Evolutionary conservation across 306 rosid genomes (phyloP), one percentile per base, ranked within the genome.

Genomic region (Quercus berberidifolia): DNA sequence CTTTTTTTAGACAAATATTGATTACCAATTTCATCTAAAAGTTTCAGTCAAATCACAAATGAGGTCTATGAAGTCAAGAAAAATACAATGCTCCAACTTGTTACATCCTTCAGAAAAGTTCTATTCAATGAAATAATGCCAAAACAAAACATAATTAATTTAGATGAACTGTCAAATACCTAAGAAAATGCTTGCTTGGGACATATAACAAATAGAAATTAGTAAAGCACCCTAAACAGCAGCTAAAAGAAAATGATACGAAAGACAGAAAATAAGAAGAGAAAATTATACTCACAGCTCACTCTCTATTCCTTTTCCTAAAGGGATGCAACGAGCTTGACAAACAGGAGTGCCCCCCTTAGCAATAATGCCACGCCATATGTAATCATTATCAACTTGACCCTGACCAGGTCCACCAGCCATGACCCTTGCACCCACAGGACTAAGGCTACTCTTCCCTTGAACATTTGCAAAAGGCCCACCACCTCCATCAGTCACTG

Each of bases 321-420:
- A 70, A 65, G 98, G 99, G 59, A 96, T 88, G 74, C 98, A 96
- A 72, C 99, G 91, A 71, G 98, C 98, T 74, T 86, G 94, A 74
- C 99, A 96, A 84, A 96, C 98, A 72, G 94, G 94, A 9, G 99
- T 93, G 78, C 99, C 99, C 20, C 99, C 99, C 86, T 96, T 96
- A 33, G 99, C 98, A 82, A 96, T 88, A 59, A 92, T 75, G 38
- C 99, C 99, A 33, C 94, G 97, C 99, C 99, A 93, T 63, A 92
- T 85, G 80, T 80, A 88, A 91, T 96, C 99, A 80, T 55, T 52
- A 74, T 92, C 96, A 71, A 86, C 81, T 77, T 84, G 92, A 74
- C 38, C 85, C 43, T 84, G 79, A 78, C 85, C 80, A 69, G 78
- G 89, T 63, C 85, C 94, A 70, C 92, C 91, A 46, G 82, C 79